These are phyloP conservation scores for Zelopaecilomyces penicillatus DNA, from an alignment of 2,329 filamentous ascomycete genomes.

Conservation along the genomic window DNA sequence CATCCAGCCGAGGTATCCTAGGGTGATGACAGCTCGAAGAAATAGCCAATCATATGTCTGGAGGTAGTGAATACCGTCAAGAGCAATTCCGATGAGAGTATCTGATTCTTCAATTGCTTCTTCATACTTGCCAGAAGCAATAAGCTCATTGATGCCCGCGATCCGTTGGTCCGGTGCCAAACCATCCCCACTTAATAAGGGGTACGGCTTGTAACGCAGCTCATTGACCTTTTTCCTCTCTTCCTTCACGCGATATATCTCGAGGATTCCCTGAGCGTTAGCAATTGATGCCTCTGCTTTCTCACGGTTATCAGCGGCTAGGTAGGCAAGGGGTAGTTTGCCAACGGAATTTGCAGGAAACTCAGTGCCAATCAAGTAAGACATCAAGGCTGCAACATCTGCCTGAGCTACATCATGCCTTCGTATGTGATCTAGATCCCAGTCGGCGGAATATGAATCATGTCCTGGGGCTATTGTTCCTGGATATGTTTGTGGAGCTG, in stretches of 20 bases:
- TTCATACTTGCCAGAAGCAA: conserved; percentile 57
- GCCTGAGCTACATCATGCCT: conserved; percentile 91
- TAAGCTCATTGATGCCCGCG: conserved; percentile 57
- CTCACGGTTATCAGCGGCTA: conserved; percentile 61
- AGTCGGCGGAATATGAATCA: conserved; percentile 85
- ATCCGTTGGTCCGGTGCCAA: conserved; percentile 60
- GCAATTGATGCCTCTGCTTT: conserved; percentile 79
- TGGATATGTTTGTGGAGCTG: conserved; percentile 55
- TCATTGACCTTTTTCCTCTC: conserved; percentile 68
- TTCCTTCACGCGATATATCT: conserved; percentile 96
- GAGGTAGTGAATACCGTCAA: conserved; percentile 82
- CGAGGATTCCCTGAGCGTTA: conserved; percentile 79
- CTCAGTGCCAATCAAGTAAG: conserved; percentile 77
- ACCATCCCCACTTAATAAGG: conserved; percentile 55
- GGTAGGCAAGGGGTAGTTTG: conserved; percentile 75
- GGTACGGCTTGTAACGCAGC: conserved; percentile 69
- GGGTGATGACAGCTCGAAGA: conserved; percentile 75
- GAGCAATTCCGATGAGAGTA: conserved; percentile 63
- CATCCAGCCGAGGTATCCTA: conserved; percentile 93
- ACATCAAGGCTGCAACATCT: conserved; percentile 91
- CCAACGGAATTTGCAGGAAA: conserved; percentile 97
- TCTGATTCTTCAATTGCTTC: conserved; percentile 73
- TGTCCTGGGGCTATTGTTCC: conserved; percentile 64
- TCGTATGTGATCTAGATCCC: conserved; percentile 70
- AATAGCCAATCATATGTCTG: conserved; percentile 99